Evolutionary conservation across 1,139 yeast genomes (phyloP).

Genomic region (Lodderomyces metapsilosis): DNA sequence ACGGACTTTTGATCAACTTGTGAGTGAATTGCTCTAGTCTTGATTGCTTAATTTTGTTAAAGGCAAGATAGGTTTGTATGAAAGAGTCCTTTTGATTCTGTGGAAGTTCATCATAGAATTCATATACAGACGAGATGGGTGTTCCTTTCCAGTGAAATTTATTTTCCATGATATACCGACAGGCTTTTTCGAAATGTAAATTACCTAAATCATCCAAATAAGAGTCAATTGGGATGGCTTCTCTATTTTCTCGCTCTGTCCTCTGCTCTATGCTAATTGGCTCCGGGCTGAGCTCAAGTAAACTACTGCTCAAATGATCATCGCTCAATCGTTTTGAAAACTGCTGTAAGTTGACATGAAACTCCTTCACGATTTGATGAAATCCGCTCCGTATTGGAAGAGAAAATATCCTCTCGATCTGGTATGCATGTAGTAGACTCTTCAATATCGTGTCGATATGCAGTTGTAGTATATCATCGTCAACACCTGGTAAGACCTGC

Average conservation of each 20-base stretch:
- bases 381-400: neutral
- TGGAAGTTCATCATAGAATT: conserved; percentile 10
- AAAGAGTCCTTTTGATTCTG: conserved; percentile 15
- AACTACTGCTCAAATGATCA: neutral
- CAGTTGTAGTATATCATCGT: neutral
- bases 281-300: neutral
- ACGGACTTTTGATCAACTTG: conserved; percentile 11
- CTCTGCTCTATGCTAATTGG: too few species aligned
- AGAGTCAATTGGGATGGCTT: conserved; percentile 14
- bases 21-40: conserved; percentile 21
- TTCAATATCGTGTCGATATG: neutral
- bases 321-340: neutral
- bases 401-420: neutral
- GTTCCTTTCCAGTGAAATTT: conserved; percentile 11
- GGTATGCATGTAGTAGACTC: neutral
- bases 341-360: neutral
- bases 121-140: conserved; percentile 6
- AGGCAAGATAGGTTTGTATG: conserved; percentile 23
- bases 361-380: neutral
- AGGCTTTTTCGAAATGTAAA: conserved; percentile 20
- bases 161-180: conserved; percentile 21
- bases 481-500: neutral
- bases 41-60: conserved; percentile 25
- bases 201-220: conserved; percentile 20
- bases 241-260: too few species aligned